These are phyloP conservation scores for Exophiala sideris DNA, from an alignment of 2,329 filamentous ascomycete genomes.

Conservation along the genomic window DNA sequence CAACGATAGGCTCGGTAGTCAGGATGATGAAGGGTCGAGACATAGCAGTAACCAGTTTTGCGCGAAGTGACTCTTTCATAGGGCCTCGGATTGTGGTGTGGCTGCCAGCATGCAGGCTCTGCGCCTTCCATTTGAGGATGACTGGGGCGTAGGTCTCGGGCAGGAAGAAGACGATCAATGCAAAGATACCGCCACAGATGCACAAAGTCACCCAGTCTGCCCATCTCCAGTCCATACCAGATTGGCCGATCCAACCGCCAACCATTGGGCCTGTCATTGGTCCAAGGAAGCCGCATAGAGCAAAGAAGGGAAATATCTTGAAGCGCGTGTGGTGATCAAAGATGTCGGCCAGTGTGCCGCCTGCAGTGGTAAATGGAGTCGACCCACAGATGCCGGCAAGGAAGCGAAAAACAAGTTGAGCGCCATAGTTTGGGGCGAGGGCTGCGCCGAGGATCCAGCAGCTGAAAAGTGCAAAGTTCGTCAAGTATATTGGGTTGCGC, in stretches of 20 bases:
- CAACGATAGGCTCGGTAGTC: slow-evolving; percentile 3
- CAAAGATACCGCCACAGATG: slow-evolving; percentile 64
- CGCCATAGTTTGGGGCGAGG: slow-evolving; percentile 70
- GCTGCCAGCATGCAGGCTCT: no score
- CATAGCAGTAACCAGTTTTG: background rate
- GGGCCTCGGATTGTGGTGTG: no score
- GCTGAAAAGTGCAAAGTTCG: slow-evolving; percentile 68
- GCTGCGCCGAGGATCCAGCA: slow-evolving; percentile 79
- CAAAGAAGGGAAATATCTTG: no score
- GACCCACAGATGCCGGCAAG: slow-evolving; percentile 52
- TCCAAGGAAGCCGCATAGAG: no score
- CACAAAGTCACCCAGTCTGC: slow-evolving; percentile 67
- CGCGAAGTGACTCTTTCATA: no score
- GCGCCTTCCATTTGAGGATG: slow-evolving; percentile 65
- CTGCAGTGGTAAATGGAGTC: slow-evolving; percentile 67
- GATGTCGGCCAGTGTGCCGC: slow-evolving; percentile 68
- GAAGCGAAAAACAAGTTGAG: slow-evolving; percentile 74
- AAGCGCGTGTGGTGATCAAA: slow-evolving; percentile 41
- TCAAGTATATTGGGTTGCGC: slow-evolving; percentile 72
- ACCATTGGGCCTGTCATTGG: slow-evolving; percentile 12
- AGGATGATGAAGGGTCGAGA: background rate
- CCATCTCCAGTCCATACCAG: slow-evolving; percentile 65
- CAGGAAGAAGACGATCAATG: slow-evolving; percentile 63
- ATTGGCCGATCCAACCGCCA: slow-evolving; percentile 60
- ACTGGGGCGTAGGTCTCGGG: slow-evolving; percentile 78